A percentile compares a stretch with the other conserved stretches of the same genome.
Conservation (phyloP, 139 green algal species). For the Chlorella sp. region DNA sequence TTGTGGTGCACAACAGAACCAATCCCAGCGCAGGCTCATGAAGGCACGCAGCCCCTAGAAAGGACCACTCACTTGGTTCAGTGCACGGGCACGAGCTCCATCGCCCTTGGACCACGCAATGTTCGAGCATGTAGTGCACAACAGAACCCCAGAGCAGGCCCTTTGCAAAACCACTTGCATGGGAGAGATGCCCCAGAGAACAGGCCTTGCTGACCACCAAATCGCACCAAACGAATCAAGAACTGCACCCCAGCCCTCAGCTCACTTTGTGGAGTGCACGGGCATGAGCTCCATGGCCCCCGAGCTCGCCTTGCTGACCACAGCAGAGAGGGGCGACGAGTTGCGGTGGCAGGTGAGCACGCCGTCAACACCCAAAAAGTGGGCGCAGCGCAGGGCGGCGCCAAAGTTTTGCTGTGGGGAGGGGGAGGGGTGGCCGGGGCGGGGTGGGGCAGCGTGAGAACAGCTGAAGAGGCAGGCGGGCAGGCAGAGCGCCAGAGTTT, state of each 20-base stretch:
- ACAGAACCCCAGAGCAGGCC: no score
- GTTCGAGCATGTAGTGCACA: no score
- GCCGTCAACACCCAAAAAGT: slow-evolving; percentile 87
- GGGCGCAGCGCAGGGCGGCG: slow-evolving; percentile 82
- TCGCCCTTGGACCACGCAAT: no score
- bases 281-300: slow-evolving; percentile 81
- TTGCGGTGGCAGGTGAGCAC: slow-evolving; percentile 86
- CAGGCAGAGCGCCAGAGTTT: slow-evolving; percentile 13
- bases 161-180: no score
- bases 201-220: slow-evolving; percentile 83
- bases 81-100: slow-evolving; percentile 75
- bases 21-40: no score
- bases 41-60: no score
- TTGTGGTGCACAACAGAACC: no score
- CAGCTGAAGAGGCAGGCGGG: slow-evolving; percentile 59
- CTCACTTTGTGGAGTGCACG: slow-evolving; percentile 66
- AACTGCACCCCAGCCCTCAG: no score
- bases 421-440: background rate
- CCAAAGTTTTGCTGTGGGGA: slow-evolving; percentile 91
- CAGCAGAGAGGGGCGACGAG: slow-evolving; percentile 81
- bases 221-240: background rate
- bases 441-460: background rate
- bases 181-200: no score
- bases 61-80: background rate
- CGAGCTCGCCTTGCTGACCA: slow-evolving; percentile 89